These are phyloP conservation scores for Rhizopogon vinicolor DNA, from an alignment of 768 basidiomycete genomes.

Conservation along the genomic window DNA sequence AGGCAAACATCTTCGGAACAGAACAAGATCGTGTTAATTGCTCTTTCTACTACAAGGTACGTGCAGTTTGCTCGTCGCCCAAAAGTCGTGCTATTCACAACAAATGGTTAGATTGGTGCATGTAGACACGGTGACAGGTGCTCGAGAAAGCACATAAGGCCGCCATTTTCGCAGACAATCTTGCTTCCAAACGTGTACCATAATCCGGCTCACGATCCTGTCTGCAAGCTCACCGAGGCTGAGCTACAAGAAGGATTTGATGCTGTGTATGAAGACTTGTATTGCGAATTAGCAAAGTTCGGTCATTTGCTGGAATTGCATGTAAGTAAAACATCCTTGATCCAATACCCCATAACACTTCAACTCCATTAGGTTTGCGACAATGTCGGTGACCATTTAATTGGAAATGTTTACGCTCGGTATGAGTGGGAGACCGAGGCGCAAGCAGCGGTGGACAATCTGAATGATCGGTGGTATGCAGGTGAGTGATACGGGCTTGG, in stretches of 20 bases:
- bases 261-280: slow-evolving; percentile 93
- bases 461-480: slow-evolving; percentile 98
- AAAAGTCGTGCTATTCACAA: not conserved
- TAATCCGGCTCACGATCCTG: slow-evolving; percentile 92
- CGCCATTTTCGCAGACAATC: slow-evolving; percentile 96
- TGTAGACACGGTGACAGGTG: slow-evolving; percentile 98
- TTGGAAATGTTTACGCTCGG: slow-evolving; percentile 96
- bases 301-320: slow-evolving; percentile 95
- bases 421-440: slow-evolving; percentile 99
- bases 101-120: slow-evolving; percentile 76
- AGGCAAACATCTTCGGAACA: slow-evolving; percentile 96
- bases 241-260: slow-evolving; percentile 91
- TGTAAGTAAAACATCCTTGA: slow-evolving; percentile 39
- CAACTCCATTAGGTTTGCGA: slow-evolving; percentile 71
- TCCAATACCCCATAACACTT: not conserved
- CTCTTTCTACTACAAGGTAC: slow-evolving; percentile 96
- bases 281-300: slow-evolving; percentile 91
- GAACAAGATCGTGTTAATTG: slow-evolving; percentile 97
- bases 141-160: slow-evolving; percentile 97
- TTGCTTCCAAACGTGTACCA: slow-evolving; percentile 97
- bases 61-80: slow-evolving; percentile 15
- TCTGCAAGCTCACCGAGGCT: slow-evolving; percentile 82
- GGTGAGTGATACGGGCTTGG: slow-evolving; percentile 38
- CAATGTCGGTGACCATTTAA: slow-evolving; percentile 98
- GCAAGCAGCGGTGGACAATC: slow-evolving; percentile 83